Percentiles rank a stretch among this genome's conserved stretches.
Evolutionary conservation across 176 grass and related monocot species (phyloP).

Genomic region (Puccinellia tenuiflora): DNA sequence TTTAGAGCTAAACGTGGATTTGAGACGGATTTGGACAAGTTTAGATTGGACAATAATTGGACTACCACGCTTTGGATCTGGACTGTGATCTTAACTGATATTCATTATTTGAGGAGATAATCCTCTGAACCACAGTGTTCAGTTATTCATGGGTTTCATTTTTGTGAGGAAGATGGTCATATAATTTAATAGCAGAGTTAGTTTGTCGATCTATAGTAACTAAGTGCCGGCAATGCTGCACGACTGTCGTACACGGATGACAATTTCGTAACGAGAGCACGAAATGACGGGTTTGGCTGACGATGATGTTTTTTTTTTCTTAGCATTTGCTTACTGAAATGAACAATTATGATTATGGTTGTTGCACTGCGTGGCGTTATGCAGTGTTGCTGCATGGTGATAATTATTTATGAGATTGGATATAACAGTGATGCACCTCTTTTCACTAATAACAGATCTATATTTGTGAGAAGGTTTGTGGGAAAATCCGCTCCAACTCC

Average conservation of each 20-base stretch:
- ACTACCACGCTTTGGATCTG: too few relatives aligned
- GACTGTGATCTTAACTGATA: not conserved
- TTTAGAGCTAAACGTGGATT: too few relatives aligned
- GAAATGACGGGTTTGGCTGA: not conserved
- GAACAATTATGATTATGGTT: not conserved
- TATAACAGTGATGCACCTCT: not conserved
- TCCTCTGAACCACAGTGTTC: too few relatives aligned
- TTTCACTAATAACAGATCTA: not conserved
- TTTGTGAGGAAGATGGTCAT: too few relatives aligned
- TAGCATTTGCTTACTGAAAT: not conserved
- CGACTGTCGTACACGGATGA: not conserved
- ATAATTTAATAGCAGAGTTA: too few relatives aligned
- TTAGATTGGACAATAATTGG: too few relatives aligned
- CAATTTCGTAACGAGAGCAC: not conserved
- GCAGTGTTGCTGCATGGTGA: not conserved
- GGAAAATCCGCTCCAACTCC: not conserved
- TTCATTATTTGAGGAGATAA: not conserved
- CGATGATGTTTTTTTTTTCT: not conserved
- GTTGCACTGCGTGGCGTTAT: not conserved
- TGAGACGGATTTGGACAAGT: too few relatives aligned
- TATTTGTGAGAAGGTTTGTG: not conserved
- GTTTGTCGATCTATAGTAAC: too few relatives aligned
- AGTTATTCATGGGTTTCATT: too few relatives aligned
- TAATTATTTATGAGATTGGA: not conserved
- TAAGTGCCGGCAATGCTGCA: not conserved